Base-by-base conservation (phyloP, 495 filamentous ascomycete genomes). In the Aspergillus olivimuriae region DNA sequence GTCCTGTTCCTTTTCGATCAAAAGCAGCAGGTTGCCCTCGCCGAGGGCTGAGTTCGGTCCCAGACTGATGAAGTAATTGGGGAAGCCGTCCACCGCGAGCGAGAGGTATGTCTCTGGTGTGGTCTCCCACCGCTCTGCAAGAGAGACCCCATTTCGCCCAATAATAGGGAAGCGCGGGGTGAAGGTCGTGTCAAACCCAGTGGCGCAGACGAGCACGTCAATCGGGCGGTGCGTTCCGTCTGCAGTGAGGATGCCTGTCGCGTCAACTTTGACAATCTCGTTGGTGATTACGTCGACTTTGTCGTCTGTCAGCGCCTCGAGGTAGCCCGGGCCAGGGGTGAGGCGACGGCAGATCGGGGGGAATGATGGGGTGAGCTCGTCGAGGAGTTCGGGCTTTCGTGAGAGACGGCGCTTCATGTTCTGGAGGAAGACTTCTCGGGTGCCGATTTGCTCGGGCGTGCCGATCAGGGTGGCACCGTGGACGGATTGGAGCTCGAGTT, bases 21-120 rank as follows among this genome's bases (percentile, higher is more conserved):
- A 44, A 19, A 69, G 50, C 18, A 70, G 56, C 11, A 72, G 45
- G 15, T 67, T 72, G 6, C 72, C 73, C 36, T 73, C 72, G 1
- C 66, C 73, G 7, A 75, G 52, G 1, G 65, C 62, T 8, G 69
- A 58, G 39, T 76, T 76, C 4, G 67, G 68, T 1, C 70, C 69
- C 10, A 75, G 50, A 34, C 66, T 62, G 26, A 77, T 71, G 56
- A 82, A 83, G 50, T 80, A 80, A 46, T 85, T 86, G 2, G 82
- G 82, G 52, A 85, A 86, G 0, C 68, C 73, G 39, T 81, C 72
- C 2, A 78, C 68, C 4, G 79, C 76, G 11, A 77, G 63, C 12
- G 75, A 78, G 24, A 81, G 67, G 46, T 86, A 84, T 3, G 70
- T 73, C 46, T 76, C 74, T 0, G 78, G 63, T 0, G 67, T 67